Conservation (phyloP, 129 eudicot species). For the Pulicaria dysenterica region DNA sequence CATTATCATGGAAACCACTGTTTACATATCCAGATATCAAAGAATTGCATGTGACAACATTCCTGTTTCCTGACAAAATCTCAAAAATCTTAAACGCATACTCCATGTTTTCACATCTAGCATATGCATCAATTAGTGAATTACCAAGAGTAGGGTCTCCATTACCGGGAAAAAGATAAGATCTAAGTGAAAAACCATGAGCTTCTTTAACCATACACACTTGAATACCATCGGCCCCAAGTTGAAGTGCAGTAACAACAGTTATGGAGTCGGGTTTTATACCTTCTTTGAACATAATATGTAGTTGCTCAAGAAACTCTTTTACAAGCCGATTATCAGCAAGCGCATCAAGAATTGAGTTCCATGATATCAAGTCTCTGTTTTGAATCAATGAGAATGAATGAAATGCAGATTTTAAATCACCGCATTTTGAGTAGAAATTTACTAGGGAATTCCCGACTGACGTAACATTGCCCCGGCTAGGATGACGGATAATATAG, state of each 20-base stretch:
- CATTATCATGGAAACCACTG: constrained; percentile 46
- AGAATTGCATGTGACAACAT: constrained; percentile 66
- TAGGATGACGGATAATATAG: constrained; percentile 49
- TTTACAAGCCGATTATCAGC: constrained; percentile 38
- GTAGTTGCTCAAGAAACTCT: constrained; percentile 44
- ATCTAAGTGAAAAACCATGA: constrained; percentile 65
- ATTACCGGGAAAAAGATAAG: constrained; percentile 31
- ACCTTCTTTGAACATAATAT: constrained; percentile 55
- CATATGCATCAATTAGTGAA: constrained; percentile 79
- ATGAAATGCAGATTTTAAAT: constrained; percentile 45
- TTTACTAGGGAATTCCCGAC: constrained; percentile 69
- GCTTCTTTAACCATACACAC: constrained; percentile 64
- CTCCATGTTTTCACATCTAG: constrained; percentile 62
- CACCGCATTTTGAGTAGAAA: constrained; percentile 69
- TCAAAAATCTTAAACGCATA: constrained; percentile 60
- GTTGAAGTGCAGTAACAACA: constrained; percentile 54
- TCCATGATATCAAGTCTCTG: constrained; percentile 89
- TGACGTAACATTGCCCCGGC: constrained; percentile 45
- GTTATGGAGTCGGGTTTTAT: constrained; percentile 75
- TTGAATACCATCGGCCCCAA: constrained; percentile 39
- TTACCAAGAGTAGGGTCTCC: constrained; percentile 58
- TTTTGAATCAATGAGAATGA: constrained; percentile 42
- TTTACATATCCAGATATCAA: constrained; percentile 60
- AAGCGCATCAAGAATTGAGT: constrained; percentile 69
- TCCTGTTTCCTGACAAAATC: constrained; percentile 46